Percentiles rank a stretch among this genome's conserved stretches.
Conservation (phyloP, 1,139 yeast genomes). For the Arxiozyma slooffiae region DNA sequence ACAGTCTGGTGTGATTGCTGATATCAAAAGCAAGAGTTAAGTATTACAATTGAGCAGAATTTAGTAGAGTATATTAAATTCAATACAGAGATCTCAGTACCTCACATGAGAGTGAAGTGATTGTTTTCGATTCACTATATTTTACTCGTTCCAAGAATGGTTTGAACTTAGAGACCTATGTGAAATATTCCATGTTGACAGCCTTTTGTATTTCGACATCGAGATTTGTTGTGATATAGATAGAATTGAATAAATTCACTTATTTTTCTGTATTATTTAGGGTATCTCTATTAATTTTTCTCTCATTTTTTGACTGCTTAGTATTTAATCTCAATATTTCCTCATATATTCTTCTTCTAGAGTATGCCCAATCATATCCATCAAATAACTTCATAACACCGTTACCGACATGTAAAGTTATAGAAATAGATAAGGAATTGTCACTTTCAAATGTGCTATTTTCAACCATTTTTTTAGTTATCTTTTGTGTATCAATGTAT, state of each 20-base stretch:
- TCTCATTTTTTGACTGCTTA: neutral
- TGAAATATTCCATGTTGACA: too few relatives aligned
- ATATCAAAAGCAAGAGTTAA: conserved; percentile 87
- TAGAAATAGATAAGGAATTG: conserved; percentile 2
- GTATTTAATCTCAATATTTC: conserved; percentile 37
- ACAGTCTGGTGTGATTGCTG: conserved; percentile 69
- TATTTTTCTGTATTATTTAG: neutral
- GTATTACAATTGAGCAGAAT: conserved; percentile 84
- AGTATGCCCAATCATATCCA: conserved; percentile 88
- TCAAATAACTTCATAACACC: conserved; percentile 53
- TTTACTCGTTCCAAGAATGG: conserved; percentile 71
- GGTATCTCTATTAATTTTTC: neutral
- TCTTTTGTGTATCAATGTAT: conserved; percentile 10
- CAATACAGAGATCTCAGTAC: conserved; percentile 87
- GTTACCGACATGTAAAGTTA: conserved; percentile 8
- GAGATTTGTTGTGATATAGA: conserved; percentile 16
- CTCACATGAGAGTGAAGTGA: conserved; percentile 65
- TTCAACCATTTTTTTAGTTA: neutral
- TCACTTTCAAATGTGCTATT: conserved; percentile 2
- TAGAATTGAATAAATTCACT: conserved; percentile 23
- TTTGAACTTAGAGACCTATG: conserved; percentile 97
- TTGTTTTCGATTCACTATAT: conserved; percentile 86
- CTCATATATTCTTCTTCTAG: conserved; percentile 54
- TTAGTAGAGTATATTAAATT: conserved; percentile 89
- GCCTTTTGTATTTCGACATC: conserved; percentile 9